Evolutionary conservation across 257 asterid genomes (phyloP), one percentile per base, ranked within the genome.

Genomic region (Przewalskia tangutica): DNA sequence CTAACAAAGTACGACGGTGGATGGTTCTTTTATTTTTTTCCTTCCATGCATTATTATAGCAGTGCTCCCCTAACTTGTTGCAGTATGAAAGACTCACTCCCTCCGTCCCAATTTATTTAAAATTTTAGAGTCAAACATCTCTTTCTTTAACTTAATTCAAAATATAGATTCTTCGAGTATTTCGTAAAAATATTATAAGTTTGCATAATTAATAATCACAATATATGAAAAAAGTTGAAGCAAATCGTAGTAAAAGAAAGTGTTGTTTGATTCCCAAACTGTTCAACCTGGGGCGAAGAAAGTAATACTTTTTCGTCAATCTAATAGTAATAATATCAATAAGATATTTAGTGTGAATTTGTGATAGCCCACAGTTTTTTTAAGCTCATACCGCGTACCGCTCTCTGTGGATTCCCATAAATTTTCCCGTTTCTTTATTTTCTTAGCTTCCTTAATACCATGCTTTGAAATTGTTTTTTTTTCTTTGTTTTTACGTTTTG

Each of bases 31-130:
- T 71, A 12, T 44, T 18, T 10, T 14, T 34, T 70, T 27, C 5
- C n/a, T 20, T 44, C 12, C 58, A 34, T 36, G 27, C 77, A 65
- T 70, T 73, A n/a, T 68, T 23, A 46, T 44, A 11, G 60, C 20
- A 73, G 79, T 73, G 79, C 48, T 48, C 10, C 79, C 79, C 79
- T 60, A 73, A 73, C 60, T 48, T 73, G 79, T 48, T 20, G 79
- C 60, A 46, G 20, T 48, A 17, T 48, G 42, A 46, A 55, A 17
- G 23, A 55, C 10, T 55, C 1, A 27, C 32, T 27, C 32, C 32
- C 32, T 27, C 0, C 0, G 32, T 27, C 32, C 1, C 32, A 27
- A 27, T 27, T 27, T 27, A 27, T 27, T 27, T 27, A 2, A 27
- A 23, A 1, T 23, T 23, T 23, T 0, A 23, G 27, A 23, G 32